These are phyloP conservation scores for Selenicereus undatus DNA, from an alignment of 148 eudicot genomes.

Conservation along the genomic window DNA sequence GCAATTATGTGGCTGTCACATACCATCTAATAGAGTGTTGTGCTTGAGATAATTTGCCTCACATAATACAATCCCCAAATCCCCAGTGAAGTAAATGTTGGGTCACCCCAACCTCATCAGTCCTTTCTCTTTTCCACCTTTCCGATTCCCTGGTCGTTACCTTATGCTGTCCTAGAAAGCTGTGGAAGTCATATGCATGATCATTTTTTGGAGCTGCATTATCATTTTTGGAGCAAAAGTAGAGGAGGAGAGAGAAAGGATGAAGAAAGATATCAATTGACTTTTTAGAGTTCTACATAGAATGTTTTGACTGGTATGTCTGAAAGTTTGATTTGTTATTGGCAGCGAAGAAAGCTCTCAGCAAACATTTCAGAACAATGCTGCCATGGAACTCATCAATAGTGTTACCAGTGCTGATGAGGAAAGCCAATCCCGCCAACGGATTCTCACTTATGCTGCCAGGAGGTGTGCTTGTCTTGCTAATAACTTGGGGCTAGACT, in stretches of 20 bases:
- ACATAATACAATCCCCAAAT: neutral
- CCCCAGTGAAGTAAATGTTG: neutral
- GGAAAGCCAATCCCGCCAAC: slow-evolving; percentile 85
- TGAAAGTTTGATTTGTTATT: slow-evolving; percentile 7
- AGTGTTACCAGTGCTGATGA: slow-evolving; percentile 84
- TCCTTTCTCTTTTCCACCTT: neutral
- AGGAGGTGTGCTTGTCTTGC: slow-evolving; percentile 45
- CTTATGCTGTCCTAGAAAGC: neutral
- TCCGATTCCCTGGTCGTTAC: neutral
- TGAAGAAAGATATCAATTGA: neutral
- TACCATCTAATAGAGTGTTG: neutral
- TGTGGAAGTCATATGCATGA: neutral
- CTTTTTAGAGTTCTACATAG: neutral
- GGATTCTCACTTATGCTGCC: slow-evolving; percentile 90
- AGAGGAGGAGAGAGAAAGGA: neutral
- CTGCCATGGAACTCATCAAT: slow-evolving; percentile 80
- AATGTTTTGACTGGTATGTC: neutral
- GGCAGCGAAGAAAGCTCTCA: slow-evolving; percentile 57
- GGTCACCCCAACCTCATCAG: neutral
- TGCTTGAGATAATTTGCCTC: neutral
- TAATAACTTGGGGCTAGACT: neutral
- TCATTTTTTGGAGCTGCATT: neutral
- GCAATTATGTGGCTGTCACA: neutral
- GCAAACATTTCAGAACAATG: slow-evolving; percentile 45
- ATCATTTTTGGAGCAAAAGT: neutral